phyloP scores from a whole-genome alignment of 441 rosid genomes.

The Corymbia citriodora region DNA sequence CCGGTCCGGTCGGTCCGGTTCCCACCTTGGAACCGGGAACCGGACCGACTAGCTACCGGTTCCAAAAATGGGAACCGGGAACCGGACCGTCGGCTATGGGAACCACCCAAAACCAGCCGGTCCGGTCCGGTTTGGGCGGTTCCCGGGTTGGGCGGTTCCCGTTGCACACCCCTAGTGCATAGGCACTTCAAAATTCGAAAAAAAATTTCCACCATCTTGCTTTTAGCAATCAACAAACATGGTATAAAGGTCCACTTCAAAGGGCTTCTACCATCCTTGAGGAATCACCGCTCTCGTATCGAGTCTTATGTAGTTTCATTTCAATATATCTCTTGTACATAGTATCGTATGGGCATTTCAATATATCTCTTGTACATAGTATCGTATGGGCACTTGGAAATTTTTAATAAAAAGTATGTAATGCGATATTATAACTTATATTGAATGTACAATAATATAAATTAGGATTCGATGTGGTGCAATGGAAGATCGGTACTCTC shows the following conservation, averaged over 20 bases:
- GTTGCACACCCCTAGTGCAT: no score
- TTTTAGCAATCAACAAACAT: not conserved
- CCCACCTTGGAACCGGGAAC: no score
- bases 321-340: not conserved
- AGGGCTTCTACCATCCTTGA: not conserved
- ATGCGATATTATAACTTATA: fast-evolving
- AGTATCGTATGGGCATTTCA: fast-evolving
- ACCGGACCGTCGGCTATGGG: no score
- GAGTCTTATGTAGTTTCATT: not conserved
- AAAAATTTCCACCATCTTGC: not conserved
- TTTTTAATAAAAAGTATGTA: fast-evolving
- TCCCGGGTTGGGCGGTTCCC: no score
- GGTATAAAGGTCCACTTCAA: not conserved
- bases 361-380: not conserved
- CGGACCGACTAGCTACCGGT: no score
- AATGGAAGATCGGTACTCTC: fast-evolving
- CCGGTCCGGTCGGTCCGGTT: no score
- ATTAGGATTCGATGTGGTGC: not conserved
- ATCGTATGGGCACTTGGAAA: fast-evolving
- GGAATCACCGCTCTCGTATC: not conserved
- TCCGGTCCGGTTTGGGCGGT: no score
- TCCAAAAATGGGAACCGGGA: no score
- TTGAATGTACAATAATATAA: not conserved
- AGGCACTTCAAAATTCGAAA: not conserved
- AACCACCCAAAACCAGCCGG: no score